Evolutionary conservation across 2,329 filamentous ascomycete genomes (phyloP).

Genomic region (Fusarium vanettenii): DNA sequence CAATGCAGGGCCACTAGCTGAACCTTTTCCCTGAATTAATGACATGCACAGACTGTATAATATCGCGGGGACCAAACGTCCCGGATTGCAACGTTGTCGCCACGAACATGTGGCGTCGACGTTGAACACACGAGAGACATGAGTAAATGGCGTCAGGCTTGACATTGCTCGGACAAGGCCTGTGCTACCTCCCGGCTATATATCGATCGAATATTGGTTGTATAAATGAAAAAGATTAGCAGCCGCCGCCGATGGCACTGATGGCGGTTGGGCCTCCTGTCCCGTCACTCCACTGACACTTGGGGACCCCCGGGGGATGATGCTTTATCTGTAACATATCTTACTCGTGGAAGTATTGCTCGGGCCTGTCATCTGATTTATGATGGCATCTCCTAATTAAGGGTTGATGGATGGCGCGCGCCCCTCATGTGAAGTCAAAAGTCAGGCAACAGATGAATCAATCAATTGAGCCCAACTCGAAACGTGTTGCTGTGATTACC

Average conservation of each 20-base stretch:
- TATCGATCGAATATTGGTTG: background rate
- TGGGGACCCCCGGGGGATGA: background rate
- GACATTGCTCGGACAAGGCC: background rate
- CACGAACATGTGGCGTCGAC: slow-evolving; percentile 19
- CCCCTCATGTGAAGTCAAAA: background rate
- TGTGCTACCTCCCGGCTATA: background rate
- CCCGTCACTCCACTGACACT: slow-evolving; percentile 6
- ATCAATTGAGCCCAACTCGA: background rate
- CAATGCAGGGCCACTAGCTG: background rate
- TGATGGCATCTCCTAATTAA: background rate
- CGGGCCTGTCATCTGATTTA: background rate
- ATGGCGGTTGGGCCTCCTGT: slow-evolving; percentile 7
- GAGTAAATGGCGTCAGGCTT: background rate
- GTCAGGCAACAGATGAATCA: background rate
- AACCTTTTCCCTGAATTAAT: background rate
- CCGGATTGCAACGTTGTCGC: slow-evolving; percentile 9
- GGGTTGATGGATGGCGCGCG: background rate
- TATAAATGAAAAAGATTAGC: background rate
- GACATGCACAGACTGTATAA: background rate
- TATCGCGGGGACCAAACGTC: background rate
- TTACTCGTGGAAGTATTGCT: slow-evolving; percentile 7
- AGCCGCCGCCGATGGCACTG: slow-evolving; percentile 16
- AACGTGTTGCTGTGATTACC: background rate
- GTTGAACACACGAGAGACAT: slow-evolving; percentile 1
- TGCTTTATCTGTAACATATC: slow-evolving; percentile 29